Conservation (phyloP, 2,329 filamentous ascomycete genomes). For the Fusarium chlamydosporum region DNA sequence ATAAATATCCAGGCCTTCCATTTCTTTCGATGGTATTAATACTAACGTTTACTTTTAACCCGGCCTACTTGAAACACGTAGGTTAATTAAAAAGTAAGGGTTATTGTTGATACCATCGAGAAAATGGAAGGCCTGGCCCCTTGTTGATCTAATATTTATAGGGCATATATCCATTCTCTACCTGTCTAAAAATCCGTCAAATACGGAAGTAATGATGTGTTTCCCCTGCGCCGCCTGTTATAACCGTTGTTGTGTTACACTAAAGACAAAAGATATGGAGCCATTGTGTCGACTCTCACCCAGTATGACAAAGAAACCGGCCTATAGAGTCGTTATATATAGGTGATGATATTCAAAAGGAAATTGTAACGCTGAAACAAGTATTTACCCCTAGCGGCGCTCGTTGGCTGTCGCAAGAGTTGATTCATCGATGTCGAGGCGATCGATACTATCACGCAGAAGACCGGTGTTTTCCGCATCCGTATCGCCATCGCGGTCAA, state of each 20-base stretch:
- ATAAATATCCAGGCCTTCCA: too few relatives aligned
- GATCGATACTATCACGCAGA: constrained; percentile 58
- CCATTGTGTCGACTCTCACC: constrained; percentile 17
- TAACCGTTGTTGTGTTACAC: constrained; percentile 39
- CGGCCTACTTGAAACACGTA: too few relatives aligned
- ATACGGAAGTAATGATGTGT: constrained; percentile 25
- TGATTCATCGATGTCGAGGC: constrained; percentile 55
- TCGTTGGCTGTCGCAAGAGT: constrained; percentile 34
- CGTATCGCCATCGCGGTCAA: constrained; percentile 60
- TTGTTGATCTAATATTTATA: neutral
- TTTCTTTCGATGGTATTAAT: too few relatives aligned
- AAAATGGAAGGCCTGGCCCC: neutral
- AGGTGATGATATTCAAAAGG: constrained; percentile 34
- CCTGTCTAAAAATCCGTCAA: constrained; percentile 11
- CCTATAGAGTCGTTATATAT: constrained; percentile 32
- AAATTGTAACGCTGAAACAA: constrained; percentile 31
- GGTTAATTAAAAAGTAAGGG: too few relatives aligned
- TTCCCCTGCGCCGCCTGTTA: constrained; percentile 17
- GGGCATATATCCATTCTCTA: neutral
- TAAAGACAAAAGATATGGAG: constrained; percentile 35
- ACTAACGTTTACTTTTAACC: too few relatives aligned
- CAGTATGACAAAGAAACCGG: constrained; percentile 31
- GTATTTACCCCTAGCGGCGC: constrained; percentile 35
- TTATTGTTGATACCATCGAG: neutral
- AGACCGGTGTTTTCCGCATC: constrained; percentile 63